Conservation (phyloP, 2,329 filamentous ascomycete genomes). For the Colletotrichum eremochloae region DNA sequence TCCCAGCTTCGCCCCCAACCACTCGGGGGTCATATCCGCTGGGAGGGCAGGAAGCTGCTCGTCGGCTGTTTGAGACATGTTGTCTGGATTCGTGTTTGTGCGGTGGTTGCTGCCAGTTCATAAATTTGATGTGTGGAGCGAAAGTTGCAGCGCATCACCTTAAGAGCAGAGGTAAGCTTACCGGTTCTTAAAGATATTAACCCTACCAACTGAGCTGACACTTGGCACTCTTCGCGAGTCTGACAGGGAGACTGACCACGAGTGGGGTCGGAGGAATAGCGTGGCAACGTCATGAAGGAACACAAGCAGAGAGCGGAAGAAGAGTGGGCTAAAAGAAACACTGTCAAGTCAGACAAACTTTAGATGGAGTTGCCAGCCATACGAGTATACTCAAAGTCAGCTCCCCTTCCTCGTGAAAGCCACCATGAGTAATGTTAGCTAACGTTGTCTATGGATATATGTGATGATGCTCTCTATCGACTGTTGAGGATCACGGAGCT, state of each 20-base stretch:
- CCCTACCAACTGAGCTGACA: not conserved
- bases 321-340: not conserved
- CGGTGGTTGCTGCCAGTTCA: not conserved
- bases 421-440: not conserved
- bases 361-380: not conserved
- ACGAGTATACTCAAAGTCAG: not conserved
- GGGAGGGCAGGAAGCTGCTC: conserved; percentile 45
- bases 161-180: not conserved
- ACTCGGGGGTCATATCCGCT: conserved; percentile 44
- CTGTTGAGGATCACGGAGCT: not conserved
- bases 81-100: not conserved
- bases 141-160: not conserved
- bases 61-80: conserved; percentile 4
- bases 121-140: not conserved
- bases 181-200: not conserved
- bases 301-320: not conserved
- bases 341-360: not conserved
- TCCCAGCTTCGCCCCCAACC: conserved; percentile 42
- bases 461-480: not conserved
- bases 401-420: not conserved
- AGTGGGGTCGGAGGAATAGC: not conserved
- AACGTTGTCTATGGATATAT: not conserved
- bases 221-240: not conserved
- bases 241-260: not conserved
- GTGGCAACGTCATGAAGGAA: not conserved